Evolutionary conservation across 441 rosid genomes (phyloP), one percentile per base, ranked within the genome.

Genomic region (Bocquillonia castaneifolia): DNA sequence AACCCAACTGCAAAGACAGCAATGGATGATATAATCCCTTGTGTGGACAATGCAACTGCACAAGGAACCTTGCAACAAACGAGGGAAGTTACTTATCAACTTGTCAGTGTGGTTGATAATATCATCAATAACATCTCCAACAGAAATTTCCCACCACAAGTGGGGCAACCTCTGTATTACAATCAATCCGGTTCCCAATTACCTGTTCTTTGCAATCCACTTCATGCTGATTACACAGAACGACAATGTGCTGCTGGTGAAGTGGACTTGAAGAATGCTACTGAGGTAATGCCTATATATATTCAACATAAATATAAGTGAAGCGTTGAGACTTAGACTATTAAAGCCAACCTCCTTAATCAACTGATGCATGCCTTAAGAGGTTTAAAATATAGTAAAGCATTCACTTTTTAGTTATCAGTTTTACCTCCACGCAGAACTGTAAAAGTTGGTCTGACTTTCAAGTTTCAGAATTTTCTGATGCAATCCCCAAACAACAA

Each of bases 121-220:
- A 28, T 82, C 75, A 82, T 93, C 37, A 58, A 47, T 69, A 85
- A 60, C 64, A 68, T 88, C 31, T 45, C 80, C 78, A 88, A 83
- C 83, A 71, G 66, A 13, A 85, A 92, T 64, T 54, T 83, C 68
- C 92, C 92, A 0, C 78, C 87, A 42, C 73, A 70, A 58, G 18
- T 70, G 4, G 69, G 73, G 61, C 80, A 80, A 3, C 84, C 81
- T 18, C 28, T 85, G n/a, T 83, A 92, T 77, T 80, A 75, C 83
- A 94, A 94, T 77, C 98, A 94, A 57, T 94, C 99, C 0, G 99
- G 99, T 71, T 94, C 94, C 0, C 53, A 78, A 65, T 70, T 94
- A 82, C 99, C 96, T 6, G 4, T 73, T 32, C 89, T 92, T 47
- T 94, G 99, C 76, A 84, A 86, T 76, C 99, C 98, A 0, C 90